A percentile compares a stretch with the other conserved stretches of the same genome.
These are phyloP conservation scores for Yamadazyma nakazawae DNA, from an alignment of 805 yeast genomes.

Conservation along the genomic window DNA sequence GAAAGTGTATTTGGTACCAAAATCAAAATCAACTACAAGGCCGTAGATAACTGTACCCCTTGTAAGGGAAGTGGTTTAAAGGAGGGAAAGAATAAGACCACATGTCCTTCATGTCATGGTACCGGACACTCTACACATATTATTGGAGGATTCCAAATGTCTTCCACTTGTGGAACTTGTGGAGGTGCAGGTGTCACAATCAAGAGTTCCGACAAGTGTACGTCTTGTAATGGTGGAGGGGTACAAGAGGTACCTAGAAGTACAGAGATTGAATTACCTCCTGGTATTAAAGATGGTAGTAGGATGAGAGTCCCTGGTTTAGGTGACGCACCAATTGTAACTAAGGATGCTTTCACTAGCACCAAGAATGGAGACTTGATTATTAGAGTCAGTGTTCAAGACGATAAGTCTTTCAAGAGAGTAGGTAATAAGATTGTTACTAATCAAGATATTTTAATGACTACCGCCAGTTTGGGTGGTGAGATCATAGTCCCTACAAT, in stretches of 20 bases:
- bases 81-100: conserved; percentile 64
- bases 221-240: conserved; percentile 86
- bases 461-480: conserved; percentile 97
- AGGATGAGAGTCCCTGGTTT: conserved; percentile 79
- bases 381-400: conserved; percentile 72
- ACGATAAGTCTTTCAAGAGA: conserved; percentile 69
- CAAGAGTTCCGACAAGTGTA: conserved; percentile 66
- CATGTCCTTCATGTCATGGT: conserved; percentile 89
- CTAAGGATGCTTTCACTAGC: conserved; percentile 67
- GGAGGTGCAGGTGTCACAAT: conserved; percentile 84
- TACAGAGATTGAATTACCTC: conserved; percentile 82
- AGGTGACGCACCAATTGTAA: conserved; percentile 82
- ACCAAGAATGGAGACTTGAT: conserved; percentile 83
- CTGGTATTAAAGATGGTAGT: conserved; percentile 85
- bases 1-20: conserved; percentile 84
- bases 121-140: conserved; percentile 86
- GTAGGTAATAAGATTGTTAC: conserved; percentile 63
- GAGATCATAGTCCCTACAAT: conserved; percentile 86
- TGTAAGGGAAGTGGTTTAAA: conserved; percentile 89
- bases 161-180: conserved; percentile 86
- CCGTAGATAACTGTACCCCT: conserved; percentile 69
- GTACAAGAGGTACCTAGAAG: conserved; percentile 63
- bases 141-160: conserved; percentile 95
- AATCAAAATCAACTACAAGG: conserved; percentile 62
- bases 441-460: conserved; percentile 73